Evolutionary conservation across 73 alveolate genomes (phyloP).

Genomic region (Durusdinium trenchii): DNA sequence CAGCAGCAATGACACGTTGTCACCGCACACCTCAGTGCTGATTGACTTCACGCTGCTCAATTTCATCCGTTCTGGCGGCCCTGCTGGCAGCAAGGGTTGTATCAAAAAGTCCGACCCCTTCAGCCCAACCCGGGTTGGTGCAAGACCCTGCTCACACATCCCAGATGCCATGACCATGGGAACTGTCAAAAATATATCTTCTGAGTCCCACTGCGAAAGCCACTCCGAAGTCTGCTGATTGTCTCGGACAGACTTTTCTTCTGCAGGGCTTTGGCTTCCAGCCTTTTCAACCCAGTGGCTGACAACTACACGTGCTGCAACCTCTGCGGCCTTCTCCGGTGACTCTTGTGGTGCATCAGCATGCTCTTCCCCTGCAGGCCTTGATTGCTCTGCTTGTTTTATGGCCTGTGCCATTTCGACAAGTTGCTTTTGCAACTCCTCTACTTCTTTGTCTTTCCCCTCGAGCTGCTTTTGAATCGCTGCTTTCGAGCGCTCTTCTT

Average conservation of each 20-base stretch:
- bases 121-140: constrained; percentile 48
- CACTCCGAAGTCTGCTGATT: not conserved
- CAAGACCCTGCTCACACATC: constrained; percentile 15
- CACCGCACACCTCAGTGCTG: not conserved
- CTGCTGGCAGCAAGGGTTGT: constrained; percentile 53
- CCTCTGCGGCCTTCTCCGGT: constrained; percentile 11
- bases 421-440: not conserved
- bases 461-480: not conserved
- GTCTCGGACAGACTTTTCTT: not conserved
- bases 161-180: constrained; percentile 33
- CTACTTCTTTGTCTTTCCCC: constrained; percentile 12
- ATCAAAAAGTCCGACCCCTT: constrained; percentile 15
- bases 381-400: not conserved
- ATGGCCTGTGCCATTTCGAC: not conserved
- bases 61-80: constrained; percentile 28
- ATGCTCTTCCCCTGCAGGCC: not conserved
- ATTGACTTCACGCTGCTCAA: constrained; percentile 42
- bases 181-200: not conserved
- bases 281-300: constrained; percentile 21
- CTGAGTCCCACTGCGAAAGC: constrained; percentile 44
- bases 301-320: constrained; percentile 4
- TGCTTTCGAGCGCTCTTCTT: not conserved
- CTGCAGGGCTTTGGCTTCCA: too few species aligned
- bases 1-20: not conserved
- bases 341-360: not conserved